Evolutionary conservation across 2,329 filamentous ascomycete species (phyloP).

Genomic region (Fusarium ambrosium): DNA sequence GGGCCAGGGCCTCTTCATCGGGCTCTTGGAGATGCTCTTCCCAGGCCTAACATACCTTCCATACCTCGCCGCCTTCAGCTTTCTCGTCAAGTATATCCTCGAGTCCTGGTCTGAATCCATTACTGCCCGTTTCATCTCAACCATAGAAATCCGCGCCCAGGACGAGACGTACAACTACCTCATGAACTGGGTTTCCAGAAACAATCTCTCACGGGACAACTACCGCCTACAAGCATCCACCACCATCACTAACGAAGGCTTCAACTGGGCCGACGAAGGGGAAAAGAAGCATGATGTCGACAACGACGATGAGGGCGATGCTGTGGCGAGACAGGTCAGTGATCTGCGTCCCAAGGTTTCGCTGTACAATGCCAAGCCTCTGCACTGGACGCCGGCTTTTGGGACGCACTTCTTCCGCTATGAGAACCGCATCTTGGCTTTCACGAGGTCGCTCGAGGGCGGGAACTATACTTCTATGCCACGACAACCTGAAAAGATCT

Average conservation of each 20-base stretch:
- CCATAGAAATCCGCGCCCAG: not conserved
- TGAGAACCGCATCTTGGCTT: conserved; percentile 20
- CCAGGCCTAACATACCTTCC: not conserved
- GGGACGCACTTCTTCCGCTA: conserved; percentile 34
- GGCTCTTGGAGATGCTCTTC: conserved; percentile 1
- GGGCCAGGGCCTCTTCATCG: not conserved
- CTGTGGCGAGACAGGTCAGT: not conserved
- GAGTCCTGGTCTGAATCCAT: not conserved
- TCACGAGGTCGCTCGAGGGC: conserved; percentile 14
- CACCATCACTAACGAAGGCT: not conserved
- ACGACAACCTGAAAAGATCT: not conserved
- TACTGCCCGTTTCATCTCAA: not conserved
- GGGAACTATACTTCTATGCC: not conserved
- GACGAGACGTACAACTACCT: not conserved
- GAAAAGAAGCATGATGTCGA: not conserved
- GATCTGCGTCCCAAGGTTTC: not conserved
- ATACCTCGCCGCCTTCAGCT: not conserved
- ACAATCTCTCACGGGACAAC: not conserved
- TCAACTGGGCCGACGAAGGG: not conserved
- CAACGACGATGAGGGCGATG: not conserved
- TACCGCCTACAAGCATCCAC: not conserved
- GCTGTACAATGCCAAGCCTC: conserved; percentile 14
- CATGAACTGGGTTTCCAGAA: not conserved
- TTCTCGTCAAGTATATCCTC: not conserved
- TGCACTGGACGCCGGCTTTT: conserved; percentile 28